Base-by-base conservation (phyloP, 179 eudicot species). In the Beta macrorhiza region DNA sequence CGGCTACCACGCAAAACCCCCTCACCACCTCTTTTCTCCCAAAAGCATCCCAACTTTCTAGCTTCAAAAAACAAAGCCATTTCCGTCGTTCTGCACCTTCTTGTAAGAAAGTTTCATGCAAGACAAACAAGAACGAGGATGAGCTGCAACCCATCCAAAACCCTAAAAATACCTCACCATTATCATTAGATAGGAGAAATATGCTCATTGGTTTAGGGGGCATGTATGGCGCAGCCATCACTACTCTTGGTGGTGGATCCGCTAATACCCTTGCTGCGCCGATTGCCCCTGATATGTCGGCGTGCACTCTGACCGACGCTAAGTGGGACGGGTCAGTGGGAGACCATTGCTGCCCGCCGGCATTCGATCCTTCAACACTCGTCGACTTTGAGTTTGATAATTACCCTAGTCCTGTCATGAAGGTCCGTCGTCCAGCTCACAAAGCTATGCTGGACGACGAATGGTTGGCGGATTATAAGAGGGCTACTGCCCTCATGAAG, bases 161-260 rank as follows among this genome's bases (percentile, higher is more conserved):
- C 47, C 57, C 58, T 5, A n/a, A 51, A 7, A 51, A 7, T 51
- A 29, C 16, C 53, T 20, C 69, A 14, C 6, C 74, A 15, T 13
- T 19, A 5, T 16, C 37, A 12, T 14, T 72, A 6, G 82, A 79
- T 19, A 72, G 82, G 4, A 25, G 77, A 61, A 79, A 72, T 57
- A 72, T 79, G 76, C 69, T 79, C 17, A 37, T 79, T 14, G 81
- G 81, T 19, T 76, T 79, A 4, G 81, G 82, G 15, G 82, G 82
- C n/a, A 16, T 70, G 16, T 79, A 62, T 44, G 82, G 32, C 1
- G 32, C 32, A 29, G 32, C 32, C 32, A 29, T 29, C 32, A 29
- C 32, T 29, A 29, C 32, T 44, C 42, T 58, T 1, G 67, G 29
- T 4, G 79, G 71, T 14, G 9, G 3, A 1, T 37, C 79, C 1